Evolutionary conservation across 768 basidiomycete genomes (phyloP), one percentile per base, ranked within the genome.

Genomic region (Phlebiopsis flavidoalba): DNA sequence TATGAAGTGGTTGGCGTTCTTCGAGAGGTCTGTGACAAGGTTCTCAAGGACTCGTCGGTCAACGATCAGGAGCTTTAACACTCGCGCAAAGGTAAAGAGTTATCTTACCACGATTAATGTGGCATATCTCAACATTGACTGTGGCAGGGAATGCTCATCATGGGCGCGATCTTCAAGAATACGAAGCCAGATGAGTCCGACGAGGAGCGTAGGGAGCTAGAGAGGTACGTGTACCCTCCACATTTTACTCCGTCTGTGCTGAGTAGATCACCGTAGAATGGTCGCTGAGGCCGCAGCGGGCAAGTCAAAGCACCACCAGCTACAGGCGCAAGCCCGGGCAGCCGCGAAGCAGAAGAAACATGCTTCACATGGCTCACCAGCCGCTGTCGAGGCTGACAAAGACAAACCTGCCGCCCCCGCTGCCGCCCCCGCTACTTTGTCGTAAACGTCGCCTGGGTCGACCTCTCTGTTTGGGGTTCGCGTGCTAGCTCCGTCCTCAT

Each of bases 1-100:
- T 85, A 98, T 70, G 97, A 99, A 75, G 94, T 98, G 46, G 83
- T 90, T 21, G 90, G 93, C 67, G 93, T 98, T 14, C 79, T 96
- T 52, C 83, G 93, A 54, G 87, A 92, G 79, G 84, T 78, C 50
- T 73, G 51, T 49, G 94, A 96, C 59, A 83, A 86, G 60, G 94
- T 94, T 8, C 79, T 98, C 62, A 90, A 89, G 72, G 93, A 95
- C 57, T 83, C 83, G 31, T 83, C 84, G 10, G 83, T 83, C 31
- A 77, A 88, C 0, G 95, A 98, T 21, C 71, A 77, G 12, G 81
- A 88, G 1, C 76, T 95, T 21, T 72, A 88, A n/a, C 57, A 88
- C 89, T 65, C 84, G 97, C 51, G 97, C 97, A 31, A 95, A 92
- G 82, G 92, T 91, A 58, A 62, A 73, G 37, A 15, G 31, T 55